Evolutionary conservation across 768 basidiomycete genomes (phyloP).

Genomic region (Termitomyces sp.): DNA sequence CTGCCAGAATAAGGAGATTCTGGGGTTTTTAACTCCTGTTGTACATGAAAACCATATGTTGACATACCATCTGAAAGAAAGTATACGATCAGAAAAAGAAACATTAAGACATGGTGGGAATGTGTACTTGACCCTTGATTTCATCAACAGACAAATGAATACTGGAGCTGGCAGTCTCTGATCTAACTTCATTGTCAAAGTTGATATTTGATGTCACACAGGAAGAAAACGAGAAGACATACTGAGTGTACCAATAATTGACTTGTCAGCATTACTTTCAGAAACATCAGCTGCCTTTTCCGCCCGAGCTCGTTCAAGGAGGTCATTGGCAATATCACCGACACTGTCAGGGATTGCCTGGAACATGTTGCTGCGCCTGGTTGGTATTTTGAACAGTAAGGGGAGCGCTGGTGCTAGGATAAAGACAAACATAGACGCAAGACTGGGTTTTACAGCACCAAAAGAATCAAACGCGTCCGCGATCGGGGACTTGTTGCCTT

Average conservation of each 20-base stretch:
- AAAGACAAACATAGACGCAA: constrained; percentile 7
- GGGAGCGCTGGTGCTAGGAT: constrained; percentile 26
- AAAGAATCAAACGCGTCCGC: constrained; percentile 28
- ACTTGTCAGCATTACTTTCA: constrained; percentile 15
- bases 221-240: not conserved
- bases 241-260: constrained; percentile 24
- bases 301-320: constrained; percentile 22
- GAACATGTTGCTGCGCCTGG: constrained; percentile 18
- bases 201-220: not conserved
- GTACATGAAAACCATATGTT: not conserved
- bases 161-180: constrained; percentile 21
- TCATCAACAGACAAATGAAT: constrained; percentile 36
- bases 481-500: constrained; percentile 33
- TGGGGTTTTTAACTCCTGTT: not conserved
- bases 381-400: constrained; percentile 22
- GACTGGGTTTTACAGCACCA: constrained; percentile 14
- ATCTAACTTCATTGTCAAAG: constrained; percentile 27
- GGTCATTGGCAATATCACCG: constrained; percentile 23
- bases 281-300: constrained; percentile 18
- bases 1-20: constrained; percentile 18
- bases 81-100: not conserved
- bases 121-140: constrained; percentile 32
- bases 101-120: not conserved
- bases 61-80: constrained; percentile 17
- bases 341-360: constrained; percentile 20